A percentile compares a stretch with the other conserved stretches of the same genome.
Evolutionary conservation across 805 yeast species (phyloP).

Genomic region (Ogataea kodamae): DNA sequence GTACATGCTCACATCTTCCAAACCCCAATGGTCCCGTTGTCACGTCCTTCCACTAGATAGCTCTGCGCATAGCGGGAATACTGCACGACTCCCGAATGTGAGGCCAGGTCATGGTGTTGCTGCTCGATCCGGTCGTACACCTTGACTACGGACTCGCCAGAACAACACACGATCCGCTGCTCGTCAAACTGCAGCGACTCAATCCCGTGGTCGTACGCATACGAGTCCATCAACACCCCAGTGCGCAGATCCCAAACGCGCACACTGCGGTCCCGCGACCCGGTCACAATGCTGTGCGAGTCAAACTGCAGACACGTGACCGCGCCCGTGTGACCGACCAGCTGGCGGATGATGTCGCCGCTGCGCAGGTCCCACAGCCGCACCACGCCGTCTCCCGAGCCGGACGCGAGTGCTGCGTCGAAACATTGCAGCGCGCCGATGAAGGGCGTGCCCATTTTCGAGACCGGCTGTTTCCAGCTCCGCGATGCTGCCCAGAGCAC

Average conservation of each 20-base stretch:
- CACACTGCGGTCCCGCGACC: conserved; percentile 58
- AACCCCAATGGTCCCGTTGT: conserved; percentile 55
- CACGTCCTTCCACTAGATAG: conserved; percentile 62
- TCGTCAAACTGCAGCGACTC: conserved; percentile 57
- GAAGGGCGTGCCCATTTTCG: conserved; percentile 35
- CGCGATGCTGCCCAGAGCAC: conserved; percentile 54
- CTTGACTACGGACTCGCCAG: conserved; percentile 47
- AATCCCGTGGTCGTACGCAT: conserved; percentile 57
- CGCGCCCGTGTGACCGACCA: conserved; percentile 68
- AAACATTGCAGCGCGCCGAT: conserved; percentile 68
- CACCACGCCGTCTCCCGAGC: conserved; percentile 72
- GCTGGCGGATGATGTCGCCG: conserved; percentile 59
- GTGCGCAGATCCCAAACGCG: conserved; percentile 73
- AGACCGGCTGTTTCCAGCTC: conserved; percentile 15
- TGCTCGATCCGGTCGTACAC: conserved; percentile 55
- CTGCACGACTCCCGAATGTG: conserved; percentile 31
- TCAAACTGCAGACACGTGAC: conserved; percentile 69
- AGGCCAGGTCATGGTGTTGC: conserved; percentile 50
- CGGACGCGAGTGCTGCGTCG: conserved; percentile 76
- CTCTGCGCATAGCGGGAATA: conserved; percentile 56
- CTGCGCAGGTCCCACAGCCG: conserved; percentile 73
- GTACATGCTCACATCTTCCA: conserved; percentile 51
- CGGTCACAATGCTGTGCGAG: conserved; percentile 59
- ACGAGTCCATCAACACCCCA: conserved; percentile 58
- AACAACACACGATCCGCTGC: conserved; percentile 49